Evolutionary conservation across 345 rosid genomes (phyloP), one percentile per base, ranked within the genome.

Genomic region (Salix koriyanagi): DNA sequence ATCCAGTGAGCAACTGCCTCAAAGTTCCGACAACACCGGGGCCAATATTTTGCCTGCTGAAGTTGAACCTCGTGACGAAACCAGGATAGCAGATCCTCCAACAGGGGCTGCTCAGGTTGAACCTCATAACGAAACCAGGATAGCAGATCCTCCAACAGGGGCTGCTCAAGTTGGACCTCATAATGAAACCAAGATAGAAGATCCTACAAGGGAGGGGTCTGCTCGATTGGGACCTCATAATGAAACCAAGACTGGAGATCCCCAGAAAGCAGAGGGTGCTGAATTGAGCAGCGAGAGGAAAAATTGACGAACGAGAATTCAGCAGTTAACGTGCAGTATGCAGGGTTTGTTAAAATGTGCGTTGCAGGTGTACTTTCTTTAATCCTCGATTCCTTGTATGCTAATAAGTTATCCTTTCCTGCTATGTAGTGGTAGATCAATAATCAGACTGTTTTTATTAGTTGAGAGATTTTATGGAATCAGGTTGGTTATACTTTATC

Each of bases 241-340:
- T 30, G 36, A 65, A 65, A 65, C 39, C n/a, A 65, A 32, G 71
- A 8, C 34, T 26, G 74, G 14, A 37, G 82, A 56, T 75, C 50
- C 77, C 67, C 25, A 23, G 2, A 61, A 71, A 71, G 68, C 52
- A 62, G 76, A 68, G 74, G 42, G 68, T 42, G 21, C 44, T 39
- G 78, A 75, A 77, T 50, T 79, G 58, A 73, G 81, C 75, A 42
- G 71, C 48, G 30, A 39, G 19, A 61, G 69, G 82, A 69, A 65
- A 65, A 69, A 70, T 28, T 37, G 71, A 4, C 9, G 78, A 73
- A 30, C 73, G 44, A 19, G 41, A 65, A 25, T 37, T 23, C 8
- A 54, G 32, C 32, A 37, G 11, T 30, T 72, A 14, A 52, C 30
- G 44, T 56, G 68, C 23, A 10, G 48, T n/a, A 6, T 34, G 30